Base-by-base conservation (phyloP, 495 filamentous ascomycete species). In the Aspergillus homomorphus region DNA sequence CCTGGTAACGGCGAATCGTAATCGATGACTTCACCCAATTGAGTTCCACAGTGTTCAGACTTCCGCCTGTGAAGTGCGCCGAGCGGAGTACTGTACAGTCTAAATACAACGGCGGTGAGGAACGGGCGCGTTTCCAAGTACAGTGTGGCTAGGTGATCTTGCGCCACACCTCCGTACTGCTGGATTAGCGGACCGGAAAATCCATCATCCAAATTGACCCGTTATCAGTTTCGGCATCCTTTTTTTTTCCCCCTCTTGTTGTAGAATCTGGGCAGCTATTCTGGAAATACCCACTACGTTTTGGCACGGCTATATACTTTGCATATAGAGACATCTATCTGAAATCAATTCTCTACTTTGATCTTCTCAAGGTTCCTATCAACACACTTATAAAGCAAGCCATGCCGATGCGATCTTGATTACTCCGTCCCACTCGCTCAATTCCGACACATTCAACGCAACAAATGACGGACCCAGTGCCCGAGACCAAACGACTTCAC, bases 401-500 rank as follows among this genome's bases (percentile, higher is more conserved):
- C 23, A 51, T 51, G 12, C 22, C 1, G 48, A 19, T 51, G 48
- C 48, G 48, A 1, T 51, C n/a, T 5, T 51, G 21, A 38, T 43
- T 30, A n/a, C 53, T n/a, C 16, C 42, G 21, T 42, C 45, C 45
- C 26, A 9, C 2, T 2, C 12, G 6, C 12, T 38, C 5, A 15
- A 19, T 44, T 59, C 24, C 38, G 26, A 30, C 20, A 8, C 4
- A 42, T 43, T 15, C 8, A 24, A 20, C 22, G 18, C 49, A 22
- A 26, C 59, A 64, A 67, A 67, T 64, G 64, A 63, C 60, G 66
- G 66, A 69, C 62, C 65, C 67, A 59, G 67, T 69, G 20, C 61
- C 66, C 12, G 52, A 60, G 20, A 67, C 62, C 56, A 85, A 78
- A 42, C 83, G 92, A 59, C 81, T 98, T 22, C 90, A 98, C 69